Conservation (phyloP, 2,329 filamentous ascomycete genomes). For the Calonectria pauciramosa region DNA sequence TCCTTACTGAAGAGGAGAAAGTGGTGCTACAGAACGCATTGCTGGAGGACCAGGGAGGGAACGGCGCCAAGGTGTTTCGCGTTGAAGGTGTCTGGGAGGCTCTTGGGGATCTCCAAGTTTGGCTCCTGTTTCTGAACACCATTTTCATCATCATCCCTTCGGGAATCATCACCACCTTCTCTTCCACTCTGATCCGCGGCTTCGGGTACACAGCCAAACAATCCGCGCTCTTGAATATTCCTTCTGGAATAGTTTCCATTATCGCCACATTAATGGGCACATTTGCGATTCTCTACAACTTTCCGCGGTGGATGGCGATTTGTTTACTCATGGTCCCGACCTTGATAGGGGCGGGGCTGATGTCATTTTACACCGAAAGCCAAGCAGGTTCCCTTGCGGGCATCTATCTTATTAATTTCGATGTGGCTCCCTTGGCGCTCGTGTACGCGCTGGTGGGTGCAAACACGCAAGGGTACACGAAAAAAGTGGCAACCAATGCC, state of each 20-base stretch:
- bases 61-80: conserved; percentile 58
- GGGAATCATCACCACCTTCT: conserved; percentile 51
- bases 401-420: conserved; percentile 54
- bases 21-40: conserved; percentile 71
- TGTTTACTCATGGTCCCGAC: conserved; percentile 41
- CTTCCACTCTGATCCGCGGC: conserved; percentile 50
- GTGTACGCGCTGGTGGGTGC: conserved; percentile 64
- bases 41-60: conserved; percentile 58
- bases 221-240: conserved; percentile 63
- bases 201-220: conserved; percentile 50
- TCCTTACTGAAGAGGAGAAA: conserved; percentile 40
- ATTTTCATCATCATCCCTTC: conserved; percentile 44
- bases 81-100: conserved; percentile 57
- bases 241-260: conserved; percentile 37
- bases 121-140: conserved; percentile 52
- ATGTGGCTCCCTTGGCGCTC: conserved; percentile 66
- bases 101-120: conserved; percentile 56
- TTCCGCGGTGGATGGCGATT: conserved; percentile 47
- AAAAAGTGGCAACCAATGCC: conserved; percentile 46
- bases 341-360: conserved; percentile 43
- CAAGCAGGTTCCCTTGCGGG: conserved; percentile 50
- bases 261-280: conserved; percentile 39
- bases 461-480: conserved; percentile 62
- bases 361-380: conserved; percentile 43
- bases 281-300: conserved; percentile 42